Percentiles rank a stretch among this genome's conserved stretches.
These are phyloP conservation scores for Lasiosphaeria hispida DNA, from an alignment of 495 filamentous ascomycete species.

Conservation along the genomic window DNA sequence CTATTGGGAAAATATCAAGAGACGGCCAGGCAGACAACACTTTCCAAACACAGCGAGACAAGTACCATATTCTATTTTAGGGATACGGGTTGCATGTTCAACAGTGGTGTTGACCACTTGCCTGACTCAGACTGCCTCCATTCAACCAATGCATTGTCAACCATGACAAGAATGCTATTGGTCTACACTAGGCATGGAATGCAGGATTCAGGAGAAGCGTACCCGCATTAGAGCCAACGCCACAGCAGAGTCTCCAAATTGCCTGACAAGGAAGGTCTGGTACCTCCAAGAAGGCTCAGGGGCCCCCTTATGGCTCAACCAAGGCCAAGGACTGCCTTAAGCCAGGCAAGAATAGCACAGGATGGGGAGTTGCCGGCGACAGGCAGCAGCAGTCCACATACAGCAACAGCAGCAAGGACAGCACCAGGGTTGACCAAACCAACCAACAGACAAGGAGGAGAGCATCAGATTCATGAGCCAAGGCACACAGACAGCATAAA, in stretches of 20 bases:
- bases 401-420: not conserved
- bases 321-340: constrained; percentile 1
- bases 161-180: constrained; percentile 3
- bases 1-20: constrained; percentile 8
- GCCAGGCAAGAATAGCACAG: not conserved
- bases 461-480: constrained; percentile 6
- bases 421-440: constrained; percentile 1
- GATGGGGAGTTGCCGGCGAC: constrained; percentile 1
- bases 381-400: not conserved
- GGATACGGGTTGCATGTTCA: not conserved
- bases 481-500: constrained; percentile 6
- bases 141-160: constrained; percentile 5
- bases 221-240: constrained; percentile 4
- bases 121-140: constrained; percentile 6
- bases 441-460: constrained; percentile 5
- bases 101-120: constrained; percentile 7
- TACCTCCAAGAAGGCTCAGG: constrained; percentile 8
- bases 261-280: constrained; percentile 8
- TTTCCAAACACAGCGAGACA: constrained; percentile 6
- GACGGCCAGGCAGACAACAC: constrained; percentile 7
- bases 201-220: not conserved
- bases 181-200: constrained; percentile 2
- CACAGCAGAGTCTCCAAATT: constrained; percentile 1
- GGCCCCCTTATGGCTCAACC: constrained; percentile 5
- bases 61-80: constrained; percentile 7